Base-by-base conservation (phyloP, 106 monocot genomes). In the Apostasia ramifera region DNA sequence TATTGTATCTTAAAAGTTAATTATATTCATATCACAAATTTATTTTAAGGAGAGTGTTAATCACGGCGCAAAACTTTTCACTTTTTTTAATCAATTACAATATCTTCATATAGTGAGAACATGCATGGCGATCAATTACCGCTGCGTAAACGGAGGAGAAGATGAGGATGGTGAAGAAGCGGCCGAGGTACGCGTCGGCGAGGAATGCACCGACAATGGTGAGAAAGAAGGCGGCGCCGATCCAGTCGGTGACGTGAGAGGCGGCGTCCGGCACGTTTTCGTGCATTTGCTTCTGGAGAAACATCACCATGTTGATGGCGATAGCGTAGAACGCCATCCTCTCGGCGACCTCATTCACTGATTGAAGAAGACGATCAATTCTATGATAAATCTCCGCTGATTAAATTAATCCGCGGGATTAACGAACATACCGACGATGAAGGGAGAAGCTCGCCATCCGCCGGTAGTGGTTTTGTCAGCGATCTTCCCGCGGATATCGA, bases 321-420 rank as follows among this genome's bases (percentile, higher is more conserved):
- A 85, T 77, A 0, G 76, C 77, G 13, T 74, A 85, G 59, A 79
- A 80, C 0, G 80, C 84, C 84, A 85, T 60, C 70, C 84, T 80
- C 71, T 85, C 84, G 10, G 59, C 75, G 50, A 76, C 63, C 74
- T 85, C 84, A 11, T 85, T 80, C 69, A 67, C 84, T 85, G 41
- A 48, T 47, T 8, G 8, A 50, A 4, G 8, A 50, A 50, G 8
- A 4, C 8, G 8, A 50, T 50, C 50, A 5, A 50, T 50, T 50
- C 8, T 50, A 50, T 50, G 50, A 50, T 50, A 5, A 50, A 5
- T 50, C 8, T 50, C 8, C 50, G 26, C 26, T 26, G 26, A 26
- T 26, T 26, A 26, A 26, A 26, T 26, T 26, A 26, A 26, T 26
- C 26, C 26, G 26, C 26, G 26, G 26, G 26, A 26, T 26, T 26